These are phyloP conservation scores for Eremothecium cymbalariae DNA, from an alignment of 1,139 yeast genomes.

Conservation along the genomic window DNA sequence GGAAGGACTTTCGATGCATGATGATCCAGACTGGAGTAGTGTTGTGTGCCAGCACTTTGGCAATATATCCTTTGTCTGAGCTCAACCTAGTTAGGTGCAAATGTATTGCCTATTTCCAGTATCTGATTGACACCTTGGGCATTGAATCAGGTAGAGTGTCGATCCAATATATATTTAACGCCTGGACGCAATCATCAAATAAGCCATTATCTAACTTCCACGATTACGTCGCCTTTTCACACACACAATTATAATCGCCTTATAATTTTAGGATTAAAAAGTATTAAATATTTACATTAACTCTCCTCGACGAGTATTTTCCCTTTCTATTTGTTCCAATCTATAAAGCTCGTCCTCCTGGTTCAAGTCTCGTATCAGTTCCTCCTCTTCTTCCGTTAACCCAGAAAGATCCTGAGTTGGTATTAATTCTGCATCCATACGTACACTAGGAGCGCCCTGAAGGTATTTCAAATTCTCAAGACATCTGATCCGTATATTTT, in stretches of 20 bases:
- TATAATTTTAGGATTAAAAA: not conserved
- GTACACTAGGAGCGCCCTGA: slow-evolving; percentile 91
- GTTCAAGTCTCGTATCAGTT: slow-evolving; percentile 45
- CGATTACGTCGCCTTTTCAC: not conserved
- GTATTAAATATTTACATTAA: slow-evolving; percentile 9
- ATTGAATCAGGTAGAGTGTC: slow-evolving; percentile 6
- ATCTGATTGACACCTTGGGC: slow-evolving; percentile 2
- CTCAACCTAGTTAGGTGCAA: slow-evolving; percentile 3
- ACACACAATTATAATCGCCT: not conserved
- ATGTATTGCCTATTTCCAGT: slow-evolving; percentile 5
- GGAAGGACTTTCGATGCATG: slow-evolving; percentile 10
- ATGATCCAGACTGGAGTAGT: slow-evolving; percentile 11
- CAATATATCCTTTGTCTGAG: not conserved
- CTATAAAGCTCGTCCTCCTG: slow-evolving; percentile 35
- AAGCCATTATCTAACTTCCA: not conserved
- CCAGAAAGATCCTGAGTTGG: slow-evolving; percentile 67
- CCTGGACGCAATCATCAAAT: slow-evolving; percentile 1
- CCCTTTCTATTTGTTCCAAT: slow-evolving; percentile 35
- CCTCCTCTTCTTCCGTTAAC: slow-evolving; percentile 41
- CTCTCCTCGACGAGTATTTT: slow-evolving; percentile 34
- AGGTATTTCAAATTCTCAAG: slow-evolving; percentile 75
- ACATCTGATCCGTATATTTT: slow-evolving; percentile 65
- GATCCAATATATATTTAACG: slow-evolving; percentile 3
- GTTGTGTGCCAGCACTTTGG: slow-evolving; percentile 5
- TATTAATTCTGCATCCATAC: slow-evolving; percentile 74